Conservation (phyloP, 306 rosid species). For the Cicer cuneatum region DNA sequence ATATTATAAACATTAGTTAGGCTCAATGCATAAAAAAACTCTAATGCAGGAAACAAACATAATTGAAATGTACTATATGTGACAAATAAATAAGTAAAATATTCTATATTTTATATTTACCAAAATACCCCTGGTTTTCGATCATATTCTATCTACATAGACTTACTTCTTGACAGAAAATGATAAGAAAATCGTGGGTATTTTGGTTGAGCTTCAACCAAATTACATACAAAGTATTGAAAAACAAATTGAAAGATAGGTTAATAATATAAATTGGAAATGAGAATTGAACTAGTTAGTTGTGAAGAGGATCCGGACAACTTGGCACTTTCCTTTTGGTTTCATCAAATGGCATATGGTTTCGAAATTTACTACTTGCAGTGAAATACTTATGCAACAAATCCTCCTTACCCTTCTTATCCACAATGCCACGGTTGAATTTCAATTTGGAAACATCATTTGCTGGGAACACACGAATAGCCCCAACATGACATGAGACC, state of each 20-base stretch:
- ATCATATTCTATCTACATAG: slow-evolving; percentile 39
- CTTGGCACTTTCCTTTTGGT: slow-evolving; percentile 78
- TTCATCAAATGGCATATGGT: slow-evolving; percentile 57
- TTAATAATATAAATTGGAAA: neutral
- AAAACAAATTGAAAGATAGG: neutral
- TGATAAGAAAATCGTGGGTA: slow-evolving; percentile 73
- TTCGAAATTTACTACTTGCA: slow-evolving; percentile 42
- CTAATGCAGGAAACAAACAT: neutral
- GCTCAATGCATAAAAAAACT: too few species aligned
- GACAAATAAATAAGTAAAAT: neutral
- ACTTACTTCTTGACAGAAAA: slow-evolving; percentile 19
- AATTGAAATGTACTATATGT: neutral
- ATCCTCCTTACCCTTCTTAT: slow-evolving; percentile 45
- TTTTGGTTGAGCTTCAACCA: slow-evolving; percentile 57
- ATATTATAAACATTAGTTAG: too few species aligned
- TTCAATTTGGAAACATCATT: slow-evolving; percentile 34
- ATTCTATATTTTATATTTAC: slow-evolving; percentile 36
- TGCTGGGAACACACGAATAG: slow-evolving; percentile 58
- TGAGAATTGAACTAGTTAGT: slow-evolving; percentile 53
- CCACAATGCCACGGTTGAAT: slow-evolving; percentile 28
- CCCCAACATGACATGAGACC: slow-evolving; percentile 58
- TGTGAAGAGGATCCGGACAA: slow-evolving; percentile 97
- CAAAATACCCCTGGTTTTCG: slow-evolving; percentile 86
- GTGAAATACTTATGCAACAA: slow-evolving; percentile 54
- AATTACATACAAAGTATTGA: slow-evolving; percentile 8